These are phyloP conservation scores for Myxozyma geophila DNA, from an alignment of 805 yeast genomes.

Conservation along the genomic window DNA sequence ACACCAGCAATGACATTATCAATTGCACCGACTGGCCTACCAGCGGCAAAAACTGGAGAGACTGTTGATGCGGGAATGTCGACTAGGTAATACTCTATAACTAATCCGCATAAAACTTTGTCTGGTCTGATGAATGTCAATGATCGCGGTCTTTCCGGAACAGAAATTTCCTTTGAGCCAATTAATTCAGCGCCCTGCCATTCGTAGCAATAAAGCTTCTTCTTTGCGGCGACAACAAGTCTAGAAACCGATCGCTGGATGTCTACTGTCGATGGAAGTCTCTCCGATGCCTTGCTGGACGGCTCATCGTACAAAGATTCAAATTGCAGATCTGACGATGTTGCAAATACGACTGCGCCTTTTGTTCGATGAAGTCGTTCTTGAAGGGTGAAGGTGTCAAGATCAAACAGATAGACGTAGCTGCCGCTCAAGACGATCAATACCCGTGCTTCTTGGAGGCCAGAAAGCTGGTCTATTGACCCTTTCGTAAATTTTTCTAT, in stretches of 20 bases:
- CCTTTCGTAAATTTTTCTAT: conserved; percentile 37
- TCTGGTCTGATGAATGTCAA: conserved; percentile 29
- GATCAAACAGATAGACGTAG: conserved; percentile 44
- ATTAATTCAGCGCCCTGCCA: conserved; percentile 35
- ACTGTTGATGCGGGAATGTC: conserved; percentile 26
- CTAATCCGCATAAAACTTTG: conserved; percentile 28
- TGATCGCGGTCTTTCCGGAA: conserved; percentile 32
- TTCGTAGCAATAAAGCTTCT: conserved; percentile 34
- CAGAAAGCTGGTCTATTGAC: conserved; percentile 45
- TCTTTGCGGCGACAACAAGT: conserved; percentile 40
- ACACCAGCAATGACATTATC: conserved; percentile 39
- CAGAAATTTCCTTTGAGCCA: conserved; percentile 29
- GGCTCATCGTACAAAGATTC: conserved; percentile 11
- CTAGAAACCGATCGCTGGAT: conserved; percentile 40
- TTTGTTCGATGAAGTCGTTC: conserved; percentile 46
- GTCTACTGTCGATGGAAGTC: conserved; percentile 17
- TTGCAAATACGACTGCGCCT: conserved; percentile 44
- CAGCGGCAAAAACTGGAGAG: conserved; percentile 30
- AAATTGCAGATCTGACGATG: conserved; percentile 28
- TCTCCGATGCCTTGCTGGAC: background rate
- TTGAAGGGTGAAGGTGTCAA: conserved; percentile 42
- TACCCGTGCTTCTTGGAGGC: conserved; percentile 44
- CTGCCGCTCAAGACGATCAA: conserved; percentile 44
- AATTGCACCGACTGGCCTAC: conserved; percentile 33
- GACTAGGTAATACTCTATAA: conserved; percentile 31